Percentiles rank a stretch among this genome's conserved stretches.
Evolutionary conservation across 208 protist genomes (phyloP).

Genomic region (Spongospora subterranea): DNA sequence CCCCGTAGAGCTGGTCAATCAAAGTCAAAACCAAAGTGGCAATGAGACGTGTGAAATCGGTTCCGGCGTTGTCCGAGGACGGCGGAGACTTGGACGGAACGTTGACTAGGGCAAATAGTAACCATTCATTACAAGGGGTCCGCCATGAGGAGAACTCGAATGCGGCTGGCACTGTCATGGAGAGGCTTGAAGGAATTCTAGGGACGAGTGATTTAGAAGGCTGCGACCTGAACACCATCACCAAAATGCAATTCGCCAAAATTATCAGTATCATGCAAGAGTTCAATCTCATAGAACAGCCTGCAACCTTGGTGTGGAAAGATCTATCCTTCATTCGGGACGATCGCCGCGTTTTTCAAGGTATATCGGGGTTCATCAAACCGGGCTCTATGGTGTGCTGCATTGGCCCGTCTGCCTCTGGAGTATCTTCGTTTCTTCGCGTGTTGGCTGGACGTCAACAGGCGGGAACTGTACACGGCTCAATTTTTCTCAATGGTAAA

Average conservation of each 20-base stretch:
- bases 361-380: neutral
- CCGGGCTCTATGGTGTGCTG: constrained; percentile 14
- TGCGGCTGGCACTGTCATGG: no score
- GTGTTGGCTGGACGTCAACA: neutral
- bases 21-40: no score
- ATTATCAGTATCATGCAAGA: neutral
- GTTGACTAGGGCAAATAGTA: no score
- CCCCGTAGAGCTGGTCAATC: no score
- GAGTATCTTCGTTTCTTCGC: neutral
- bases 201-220: neutral
- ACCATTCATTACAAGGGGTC: no score
- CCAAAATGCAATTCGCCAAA: neutral
- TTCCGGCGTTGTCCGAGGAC: no score
- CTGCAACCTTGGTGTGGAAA: neutral
- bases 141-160: no score
- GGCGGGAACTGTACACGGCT: neutral
- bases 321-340: constrained; percentile 16
- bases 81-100: no score
- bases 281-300: neutral
- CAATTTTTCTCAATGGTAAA: constrained; percentile 23
- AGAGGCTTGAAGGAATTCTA: neutral
- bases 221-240: neutral
- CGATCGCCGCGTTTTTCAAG: neutral
- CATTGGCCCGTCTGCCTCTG: neutral
- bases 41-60: no score